Evolutionary conservation across 2,329 filamentous ascomycete genomes (phyloP), one percentile per base, ranked within the genome.

Genomic region (Polychaeton citri): DNA sequence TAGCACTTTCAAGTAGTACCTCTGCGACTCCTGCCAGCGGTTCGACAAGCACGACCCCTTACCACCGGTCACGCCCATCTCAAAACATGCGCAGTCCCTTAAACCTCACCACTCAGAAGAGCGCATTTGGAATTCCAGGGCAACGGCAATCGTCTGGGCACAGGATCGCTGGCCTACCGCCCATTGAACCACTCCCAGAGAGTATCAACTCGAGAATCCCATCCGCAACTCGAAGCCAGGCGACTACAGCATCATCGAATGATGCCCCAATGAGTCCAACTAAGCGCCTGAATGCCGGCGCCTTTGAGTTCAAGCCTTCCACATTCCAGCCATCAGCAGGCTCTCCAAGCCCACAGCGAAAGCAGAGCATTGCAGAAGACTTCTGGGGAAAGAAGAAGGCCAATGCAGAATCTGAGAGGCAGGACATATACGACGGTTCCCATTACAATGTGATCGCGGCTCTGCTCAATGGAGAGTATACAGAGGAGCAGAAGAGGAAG

Each of bases 221-320:
- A 6, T 16, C 30, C 18, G 30, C 17, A 16, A 4, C 24, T 12
- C 12, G 24, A 7, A 28, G 5, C 18, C 30, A 32, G 10, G 13
- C 4, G 18, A 10, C 13, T 13, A 12, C 30, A 17, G 30, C 13
- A 32, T 16, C 30, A 17, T 10, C 30, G 17, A 19, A 50, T 49
- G 62, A 58, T 42, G 56, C 63, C 20, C 47, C 60, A 5, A 66
- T 69, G 40, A 72, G 70, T 21, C 71, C 72, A 7, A 63, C 62
- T 40, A 71, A 79, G 55, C 78, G 77, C 43, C 73, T 72, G 21
- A 70, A 68, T 36, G 76, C 75, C 1, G 62, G 69, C 52, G 86
- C 94, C 51, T 96, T 95, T 61, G 78, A 81, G 44, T 90, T 88
- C 13, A 92, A 80, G 49, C 78, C 83, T 4, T 72, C 74, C 31